Conservation (phyloP, 208 protist species). For the Strigomonas culicis region DNA sequence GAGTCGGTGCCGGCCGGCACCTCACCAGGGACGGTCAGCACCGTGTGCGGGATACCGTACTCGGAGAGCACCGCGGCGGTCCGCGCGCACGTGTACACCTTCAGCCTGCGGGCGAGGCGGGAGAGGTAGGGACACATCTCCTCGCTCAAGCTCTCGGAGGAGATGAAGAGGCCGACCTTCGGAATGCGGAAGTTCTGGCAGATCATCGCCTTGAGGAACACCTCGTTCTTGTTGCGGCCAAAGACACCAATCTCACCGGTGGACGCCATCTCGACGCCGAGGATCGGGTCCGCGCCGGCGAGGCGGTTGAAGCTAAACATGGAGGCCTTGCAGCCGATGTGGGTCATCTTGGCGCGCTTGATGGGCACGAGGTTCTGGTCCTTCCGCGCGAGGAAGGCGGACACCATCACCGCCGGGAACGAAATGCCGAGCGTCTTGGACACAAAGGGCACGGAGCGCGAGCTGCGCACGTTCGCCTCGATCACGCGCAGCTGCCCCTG, state of each 20-base stretch:
- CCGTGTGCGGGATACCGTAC: constrained; percentile 66
- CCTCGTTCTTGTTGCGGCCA: constrained; percentile 83
- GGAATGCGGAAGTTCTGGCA: constrained; percentile 83
- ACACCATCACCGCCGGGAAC: constrained; percentile 90
- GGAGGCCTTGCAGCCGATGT: constrained; percentile 96
- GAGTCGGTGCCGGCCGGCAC: constrained; percentile 7
- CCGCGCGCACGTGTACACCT: constrained; percentile 63
- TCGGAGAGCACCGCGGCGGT: constrained; percentile 82
- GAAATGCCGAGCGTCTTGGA: constrained; percentile 96
- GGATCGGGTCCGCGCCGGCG: constrained; percentile 95
- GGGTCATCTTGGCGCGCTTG: constrained; percentile 81
- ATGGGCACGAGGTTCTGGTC: constrained; percentile 83
- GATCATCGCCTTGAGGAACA: constrained; percentile 90
- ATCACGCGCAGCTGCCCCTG: constrained; percentile 95
- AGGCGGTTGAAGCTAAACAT: constrained; percentile 99
- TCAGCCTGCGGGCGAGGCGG: constrained; percentile 31
- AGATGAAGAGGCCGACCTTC: constrained; percentile 82
- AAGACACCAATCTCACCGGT: constrained; percentile 97
- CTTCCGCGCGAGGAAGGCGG: constrained; percentile 63
- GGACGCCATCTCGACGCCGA: constrained; percentile 98
- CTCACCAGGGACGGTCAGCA: constrained; percentile 46
- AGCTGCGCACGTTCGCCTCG: constrained; percentile 97
- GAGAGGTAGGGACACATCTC: constrained; percentile 51
- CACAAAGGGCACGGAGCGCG: constrained; percentile 97
- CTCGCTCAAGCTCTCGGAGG: constrained; percentile 54